These are phyloP conservation scores for Cryptosporidium meleagridis DNA, from an alignment of 169 alveolate species.

Conservation along the genomic window DNA sequence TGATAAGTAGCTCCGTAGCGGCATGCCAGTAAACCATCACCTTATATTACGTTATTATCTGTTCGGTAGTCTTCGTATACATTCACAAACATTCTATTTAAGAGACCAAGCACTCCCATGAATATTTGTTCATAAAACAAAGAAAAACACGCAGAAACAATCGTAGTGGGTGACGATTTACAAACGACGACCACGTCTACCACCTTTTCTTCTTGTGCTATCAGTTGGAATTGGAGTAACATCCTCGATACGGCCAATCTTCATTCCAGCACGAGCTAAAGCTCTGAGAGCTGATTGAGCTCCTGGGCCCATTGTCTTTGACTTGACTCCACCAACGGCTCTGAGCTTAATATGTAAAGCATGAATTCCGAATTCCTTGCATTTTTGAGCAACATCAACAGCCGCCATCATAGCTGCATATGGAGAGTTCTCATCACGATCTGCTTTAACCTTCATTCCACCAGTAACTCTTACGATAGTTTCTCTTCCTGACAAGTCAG, in stretches of 20 bases:
- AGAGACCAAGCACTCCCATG: not conserved
- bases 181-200: slow-evolving; percentile 99
- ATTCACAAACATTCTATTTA: not conserved
- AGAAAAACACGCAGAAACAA: not conserved
- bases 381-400: slow-evolving; percentile 96
- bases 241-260: slow-evolving; percentile 99
- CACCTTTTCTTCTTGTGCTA: slow-evolving; percentile 98
- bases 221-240: slow-evolving; percentile 99
- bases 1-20: not conserved
- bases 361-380: slow-evolving; percentile 97
- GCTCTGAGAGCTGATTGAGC: slow-evolving; percentile 99
- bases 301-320: slow-evolving; percentile 99
- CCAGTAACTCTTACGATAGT: slow-evolving; percentile 99
- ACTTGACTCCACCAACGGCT: slow-evolving; percentile 97
- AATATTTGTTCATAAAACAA: not conserved
- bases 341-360: slow-evolving; percentile 98
- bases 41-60: not conserved
- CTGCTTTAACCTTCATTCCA: slow-evolving; percentile 99
- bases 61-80: not conserved
- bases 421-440: slow-evolving; percentile 99
- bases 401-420: slow-evolving; percentile 99
- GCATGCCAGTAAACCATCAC: not conserved
- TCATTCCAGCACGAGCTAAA: slow-evolving; percentile 98
- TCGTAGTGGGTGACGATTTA: slow-evolving; percentile 74
- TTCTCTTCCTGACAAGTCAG: slow-evolving; percentile 99